Base-by-base conservation (phyloP, 2,329 filamentous ascomycete species). In the Xylariales sp. region DNA sequence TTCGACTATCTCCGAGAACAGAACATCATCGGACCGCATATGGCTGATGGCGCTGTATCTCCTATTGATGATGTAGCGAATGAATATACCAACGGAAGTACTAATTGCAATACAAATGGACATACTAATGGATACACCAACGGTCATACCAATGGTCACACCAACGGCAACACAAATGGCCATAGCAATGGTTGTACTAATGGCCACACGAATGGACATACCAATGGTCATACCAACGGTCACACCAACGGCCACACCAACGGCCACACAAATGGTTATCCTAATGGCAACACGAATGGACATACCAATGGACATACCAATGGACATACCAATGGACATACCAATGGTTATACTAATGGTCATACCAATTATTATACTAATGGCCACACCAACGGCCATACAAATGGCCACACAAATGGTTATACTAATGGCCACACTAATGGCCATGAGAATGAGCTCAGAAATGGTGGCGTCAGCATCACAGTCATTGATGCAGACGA, bases 401-500 rank as follows among this genome's bases (percentile, higher is more conserved):
- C 54, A 32, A 57, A 43, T 23, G 55, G 52, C n/a, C 61, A 62
- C 41, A 37, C 54, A 29, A 57, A 43, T 23, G 55, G 52, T n/a
- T 61, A 62, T 40, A 69, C 81, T 13, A 77, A 82, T 51, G 84
- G 96, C 14, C 5, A 15, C 46, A 93, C 88, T 46, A 53, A 54
- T 29, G 74, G 68, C n/a, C 37, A 56, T 19, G 18, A 38, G 8
- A 39, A 56, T 13, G 50, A 41, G 18, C 36, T 55, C 34, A 55
- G 41, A 23, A 38, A 57, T 2, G 54, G 52, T 15, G 61, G 63
- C 40, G 69, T 82, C 13, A 77, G 81, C 52, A 84, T 96, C 48
- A 94, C 89, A 45, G 81, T 97, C 37, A 69, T 98, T 33, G 91
- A 98, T 55, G 93, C 91, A 15, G 93, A 98, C 54, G 93, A 97